These are phyloP conservation scores for Rhodotorula paludigena DNA, from an alignment of 768 basidiomycete species.

Conservation along the genomic window DNA sequence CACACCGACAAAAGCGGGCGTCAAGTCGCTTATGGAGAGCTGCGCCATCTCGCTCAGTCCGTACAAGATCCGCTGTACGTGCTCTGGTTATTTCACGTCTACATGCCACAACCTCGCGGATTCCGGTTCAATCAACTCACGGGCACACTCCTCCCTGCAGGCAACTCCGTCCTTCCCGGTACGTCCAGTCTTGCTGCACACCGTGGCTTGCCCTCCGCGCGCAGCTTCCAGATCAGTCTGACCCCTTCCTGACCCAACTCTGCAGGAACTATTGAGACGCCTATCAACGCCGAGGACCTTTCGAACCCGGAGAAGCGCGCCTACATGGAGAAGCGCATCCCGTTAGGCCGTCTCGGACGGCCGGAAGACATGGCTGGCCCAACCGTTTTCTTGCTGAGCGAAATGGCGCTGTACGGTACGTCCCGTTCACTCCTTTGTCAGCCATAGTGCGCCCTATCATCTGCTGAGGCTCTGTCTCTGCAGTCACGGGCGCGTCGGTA, in stretches of 20 bases:
- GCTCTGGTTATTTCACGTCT: no score
- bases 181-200: neutral
- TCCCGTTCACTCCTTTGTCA: neutral
- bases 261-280: conserved; percentile 65
- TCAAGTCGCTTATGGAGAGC: conserved; percentile 61
- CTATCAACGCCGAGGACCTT: conserved; percentile 73
- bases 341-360: conserved; percentile 62
- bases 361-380: conserved; percentile 72
- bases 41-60: conserved; percentile 72
- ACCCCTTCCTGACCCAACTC: neutral
- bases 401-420: conserved; percentile 59
- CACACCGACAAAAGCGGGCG: conserved; percentile 66
- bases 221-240: no score
- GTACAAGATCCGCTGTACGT: conserved; percentile 60
- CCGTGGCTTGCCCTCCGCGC: no score
- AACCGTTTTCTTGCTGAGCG: conserved; percentile 66
- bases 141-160: neutral
- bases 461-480: neutral
- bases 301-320: conserved; percentile 58
- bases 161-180: conserved; percentile 63
- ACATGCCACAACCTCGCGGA: neutral
- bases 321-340: conserved; percentile 62
- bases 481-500: conserved; percentile 60
- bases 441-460: neutral
- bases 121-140: no score